Evolutionary conservation across 768 basidiomycete genomes (phyloP).

Genomic region (Lactarius vividus): DNA sequence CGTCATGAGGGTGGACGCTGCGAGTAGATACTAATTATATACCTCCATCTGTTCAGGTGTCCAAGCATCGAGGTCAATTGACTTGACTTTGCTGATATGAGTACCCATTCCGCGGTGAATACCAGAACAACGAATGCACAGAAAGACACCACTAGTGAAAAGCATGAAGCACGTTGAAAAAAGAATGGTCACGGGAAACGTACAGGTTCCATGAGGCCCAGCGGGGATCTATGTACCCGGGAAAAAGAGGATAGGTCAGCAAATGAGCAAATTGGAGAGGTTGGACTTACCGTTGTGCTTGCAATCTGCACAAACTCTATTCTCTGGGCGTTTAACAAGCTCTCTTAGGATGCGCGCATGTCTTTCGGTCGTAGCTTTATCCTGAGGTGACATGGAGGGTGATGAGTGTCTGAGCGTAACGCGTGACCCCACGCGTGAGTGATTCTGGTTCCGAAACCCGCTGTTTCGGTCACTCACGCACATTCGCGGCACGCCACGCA

Average conservation of each 20-base stretch:
- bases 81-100: conserved; percentile 96
- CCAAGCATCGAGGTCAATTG: conserved; percentile 97
- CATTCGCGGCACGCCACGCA: not conserved
- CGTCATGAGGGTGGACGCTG: not conserved
- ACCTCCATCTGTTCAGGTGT: conserved; percentile 98
- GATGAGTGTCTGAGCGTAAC: conserved; percentile 3
- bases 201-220: conserved; percentile 99
- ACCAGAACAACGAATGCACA: conserved; percentile 97
- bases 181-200: conserved; percentile 30
- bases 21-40: conserved; percentile 12
- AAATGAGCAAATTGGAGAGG: not conserved
- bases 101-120: conserved; percentile 98
- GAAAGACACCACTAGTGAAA: conserved; percentile 72
- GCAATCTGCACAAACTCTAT: conserved; percentile 95
- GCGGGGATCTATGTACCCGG: conserved; percentile 66
- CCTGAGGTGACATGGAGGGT: conserved; percentile 51
- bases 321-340: conserved; percentile 84
- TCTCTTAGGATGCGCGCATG: conserved; percentile 79
- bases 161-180: conserved; percentile 10
- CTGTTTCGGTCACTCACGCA: not conserved
- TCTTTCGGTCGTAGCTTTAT: conserved; percentile 82
- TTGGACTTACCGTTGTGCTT: conserved; percentile 82
- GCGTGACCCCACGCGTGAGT: conserved; percentile 3
- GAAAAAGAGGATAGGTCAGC: not conserved
- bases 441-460: not conserved